Percentiles rank a stretch among this genome's conserved stretches.
phyloP scores from a whole-genome alignment of 371 early-diverging fungal species.

The Apophysomyces trapeziformis region DNA sequence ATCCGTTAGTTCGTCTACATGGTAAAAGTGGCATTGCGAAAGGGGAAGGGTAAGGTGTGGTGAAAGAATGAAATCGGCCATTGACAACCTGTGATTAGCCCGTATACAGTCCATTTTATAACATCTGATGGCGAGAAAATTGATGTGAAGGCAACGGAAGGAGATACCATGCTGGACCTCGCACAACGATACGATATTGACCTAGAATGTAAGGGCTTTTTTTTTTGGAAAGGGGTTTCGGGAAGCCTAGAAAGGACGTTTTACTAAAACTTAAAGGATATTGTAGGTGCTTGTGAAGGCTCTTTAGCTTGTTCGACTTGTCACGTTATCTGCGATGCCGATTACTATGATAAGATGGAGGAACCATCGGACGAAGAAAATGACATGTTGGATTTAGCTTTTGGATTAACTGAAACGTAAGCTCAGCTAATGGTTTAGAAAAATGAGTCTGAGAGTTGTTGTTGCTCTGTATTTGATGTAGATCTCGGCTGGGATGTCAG shows the following conservation, averaged over 20 bases:
- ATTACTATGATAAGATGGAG: constrained; percentile 85
- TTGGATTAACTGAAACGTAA: constrained; percentile 95
- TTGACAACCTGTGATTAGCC: constrained; percentile 14
- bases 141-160: constrained; percentile 79
- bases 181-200: constrained; percentile 97
- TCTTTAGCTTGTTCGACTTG: constrained; percentile 97
- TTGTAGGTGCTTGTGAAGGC: constrained; percentile 96
- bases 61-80: background rate
- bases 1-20: constrained; percentile 31
- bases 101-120: constrained; percentile 64
- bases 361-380: constrained; percentile 99
- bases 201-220: constrained; percentile 78
- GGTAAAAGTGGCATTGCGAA: constrained; percentile 35
- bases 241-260: background rate
- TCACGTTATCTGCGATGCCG: constrained; percentile 93
- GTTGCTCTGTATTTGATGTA: constrained; percentile 22
- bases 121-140: constrained; percentile 79
- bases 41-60: constrained; percentile 40
- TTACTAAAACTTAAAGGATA: background rate
- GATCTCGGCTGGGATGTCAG: constrained; percentile 98
- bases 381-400: constrained; percentile 99
- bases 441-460: background rate
- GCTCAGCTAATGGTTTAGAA: constrained; percentile 13
- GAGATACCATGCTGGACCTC: constrained; percentile 91
- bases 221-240: background rate